Evolutionary conservation across 2,329 filamentous ascomycete species (phyloP).

Genomic region (Diaporthe destruens): DNA sequence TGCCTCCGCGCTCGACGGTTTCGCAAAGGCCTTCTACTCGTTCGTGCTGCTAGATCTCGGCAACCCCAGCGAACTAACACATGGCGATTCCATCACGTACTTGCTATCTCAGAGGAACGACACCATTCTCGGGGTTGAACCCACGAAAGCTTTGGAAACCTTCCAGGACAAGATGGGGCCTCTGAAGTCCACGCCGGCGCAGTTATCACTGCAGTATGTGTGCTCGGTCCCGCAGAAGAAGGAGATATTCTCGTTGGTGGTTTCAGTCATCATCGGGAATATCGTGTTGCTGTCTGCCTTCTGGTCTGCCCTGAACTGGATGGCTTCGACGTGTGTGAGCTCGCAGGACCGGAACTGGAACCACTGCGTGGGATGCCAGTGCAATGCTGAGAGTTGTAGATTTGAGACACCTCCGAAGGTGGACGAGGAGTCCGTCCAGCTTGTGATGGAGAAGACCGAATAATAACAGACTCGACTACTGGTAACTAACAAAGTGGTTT

Average conservation of each 20-base stretch:
- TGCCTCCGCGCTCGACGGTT: not conserved
- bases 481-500: not conserved
- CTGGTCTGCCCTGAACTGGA: not conserved
- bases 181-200: conserved; percentile 1
- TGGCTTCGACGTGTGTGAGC: not conserved
- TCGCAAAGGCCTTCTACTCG: conserved; percentile 17
- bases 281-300: conserved; percentile 6
- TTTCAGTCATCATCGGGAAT: conserved; percentile 3
- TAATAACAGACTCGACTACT: not conserved
- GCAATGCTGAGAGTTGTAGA: not conserved
- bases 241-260: not conserved
- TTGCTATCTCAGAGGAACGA: conserved; percentile 11
- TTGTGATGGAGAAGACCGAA: not conserved
- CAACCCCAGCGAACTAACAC: not conserved
- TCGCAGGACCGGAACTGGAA: conserved; percentile 2
- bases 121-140: not conserved
- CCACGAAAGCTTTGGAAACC: not conserved
- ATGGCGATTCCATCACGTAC: not conserved
- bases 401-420: not conserved
- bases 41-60: not conserved
- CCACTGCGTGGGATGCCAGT: not conserved
- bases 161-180: not conserved
- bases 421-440: conserved; percentile 1
- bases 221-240: conserved; percentile 14
- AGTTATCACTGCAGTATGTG: conserved; percentile 4